Conservation (phyloP, 495 filamentous ascomycete species). For the Neurospora sp. region DNA sequence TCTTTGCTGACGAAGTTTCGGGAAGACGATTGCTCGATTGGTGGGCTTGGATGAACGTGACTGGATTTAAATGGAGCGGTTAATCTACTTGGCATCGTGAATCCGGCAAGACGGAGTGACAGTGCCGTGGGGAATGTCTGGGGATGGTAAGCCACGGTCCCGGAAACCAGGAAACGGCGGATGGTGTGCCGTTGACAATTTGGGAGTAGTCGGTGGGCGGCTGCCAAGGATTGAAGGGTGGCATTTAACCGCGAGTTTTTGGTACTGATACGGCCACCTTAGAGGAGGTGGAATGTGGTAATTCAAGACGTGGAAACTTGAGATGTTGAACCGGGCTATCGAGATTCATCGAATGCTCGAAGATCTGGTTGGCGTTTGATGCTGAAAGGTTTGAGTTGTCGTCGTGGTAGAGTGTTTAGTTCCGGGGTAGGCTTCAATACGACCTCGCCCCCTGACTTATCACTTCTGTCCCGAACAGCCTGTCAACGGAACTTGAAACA, state of each 20-base stretch:
- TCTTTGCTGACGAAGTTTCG: slow-evolving; percentile 6
- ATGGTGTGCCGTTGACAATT: slow-evolving; percentile 7
- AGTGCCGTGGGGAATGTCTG: slow-evolving; percentile 6
- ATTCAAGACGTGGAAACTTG: background rate
- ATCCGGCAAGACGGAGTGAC: slow-evolving; percentile 12
- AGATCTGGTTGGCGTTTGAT: background rate
- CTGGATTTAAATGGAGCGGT: background rate
- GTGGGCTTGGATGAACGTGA: background rate
- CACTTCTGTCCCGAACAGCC: background rate
- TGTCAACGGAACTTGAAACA: background rate
- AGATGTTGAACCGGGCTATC: background rate
- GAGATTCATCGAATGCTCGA: background rate
- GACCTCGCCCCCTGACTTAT: background rate
- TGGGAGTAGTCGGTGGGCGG: background rate
- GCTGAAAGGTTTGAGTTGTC: background rate
- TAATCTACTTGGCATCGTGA: slow-evolving; percentile 5
- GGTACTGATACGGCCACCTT: background rate
- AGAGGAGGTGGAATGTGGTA: background rate
- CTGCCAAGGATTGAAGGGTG: background rate
- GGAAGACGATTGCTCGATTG: slow-evolving; percentile 5
- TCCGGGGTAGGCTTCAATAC: background rate
- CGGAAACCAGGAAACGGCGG: slow-evolving; percentile 14
- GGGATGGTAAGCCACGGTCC: slow-evolving; percentile 1
- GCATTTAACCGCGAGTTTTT: background rate
- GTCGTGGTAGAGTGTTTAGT: too few species aligned